Conservation (phyloP, 176 grass and related monocot genomes). For the Cenchrus fungigraminus region DNA sequence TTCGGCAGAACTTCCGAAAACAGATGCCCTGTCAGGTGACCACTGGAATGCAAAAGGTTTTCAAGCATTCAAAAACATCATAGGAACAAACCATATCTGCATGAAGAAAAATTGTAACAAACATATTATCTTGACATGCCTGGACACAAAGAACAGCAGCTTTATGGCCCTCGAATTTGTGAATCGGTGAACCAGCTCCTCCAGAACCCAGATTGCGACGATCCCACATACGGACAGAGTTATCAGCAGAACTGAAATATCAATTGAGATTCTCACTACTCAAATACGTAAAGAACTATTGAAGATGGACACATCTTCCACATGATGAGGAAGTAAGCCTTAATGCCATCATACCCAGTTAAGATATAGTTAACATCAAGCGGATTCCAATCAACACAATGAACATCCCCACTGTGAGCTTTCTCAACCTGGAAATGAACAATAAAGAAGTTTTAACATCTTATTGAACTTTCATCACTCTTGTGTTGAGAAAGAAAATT, state of each 20-base stretch:
- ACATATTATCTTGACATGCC: slow-evolving; percentile 51
- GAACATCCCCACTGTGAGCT: slow-evolving; percentile 91
- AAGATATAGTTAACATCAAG: slow-evolving; percentile 87
- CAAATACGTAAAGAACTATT: slow-evolving; percentile 4
- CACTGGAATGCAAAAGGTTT: slow-evolving; percentile 61
- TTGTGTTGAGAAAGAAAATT: neutral
- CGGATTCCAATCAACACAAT: slow-evolving; percentile 96
- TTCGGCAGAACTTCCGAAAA: slow-evolving; percentile 88
- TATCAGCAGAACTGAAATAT: slow-evolving; percentile 85
- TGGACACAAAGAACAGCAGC: slow-evolving; percentile 94
- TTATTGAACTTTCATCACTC: neutral
- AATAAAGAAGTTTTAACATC: slow-evolving; percentile 25
- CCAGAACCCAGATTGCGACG: slow-evolving; percentile 74
- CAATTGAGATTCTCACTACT: slow-evolving; percentile 26
- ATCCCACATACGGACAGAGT: slow-evolving; percentile 90
- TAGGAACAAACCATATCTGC: neutral
- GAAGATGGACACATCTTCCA: slow-evolving; percentile 3
- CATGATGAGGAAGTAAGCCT: slow-evolving; percentile 19
- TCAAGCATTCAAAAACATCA: slow-evolving; percentile 24
- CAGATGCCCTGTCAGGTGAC: slow-evolving; percentile 94
- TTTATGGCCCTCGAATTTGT: slow-evolving; percentile 92
- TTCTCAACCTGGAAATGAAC: slow-evolving; percentile 79
- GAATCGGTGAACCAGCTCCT: slow-evolving; percentile 60
- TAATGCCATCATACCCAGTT: slow-evolving; percentile 71
- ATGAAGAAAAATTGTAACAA: slow-evolving; percentile 4